phyloP scores from a whole-genome alignment of 2,329 filamentous ascomycete genomes.

The Diaporthe capsici region DNA sequence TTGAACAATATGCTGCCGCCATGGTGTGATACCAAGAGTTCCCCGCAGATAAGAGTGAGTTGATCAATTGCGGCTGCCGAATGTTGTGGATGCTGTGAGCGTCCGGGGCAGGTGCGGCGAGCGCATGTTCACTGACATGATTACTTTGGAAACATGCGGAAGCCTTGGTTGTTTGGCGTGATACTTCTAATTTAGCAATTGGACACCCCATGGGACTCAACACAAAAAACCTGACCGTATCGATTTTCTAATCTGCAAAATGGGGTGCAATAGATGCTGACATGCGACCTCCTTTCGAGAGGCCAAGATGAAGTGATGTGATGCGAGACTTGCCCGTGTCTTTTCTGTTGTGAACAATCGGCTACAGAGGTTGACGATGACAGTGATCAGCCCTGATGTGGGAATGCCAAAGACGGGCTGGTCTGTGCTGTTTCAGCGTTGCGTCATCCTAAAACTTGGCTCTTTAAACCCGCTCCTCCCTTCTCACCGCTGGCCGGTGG shows the following conservation, averaged over 20 bases:
- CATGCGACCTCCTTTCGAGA: neutral
- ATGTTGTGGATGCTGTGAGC: neutral
- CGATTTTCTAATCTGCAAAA: neutral
- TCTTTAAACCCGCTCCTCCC: neutral
- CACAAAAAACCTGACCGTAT: neutral
- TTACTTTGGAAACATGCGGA: neutral
- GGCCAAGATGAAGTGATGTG: neutral
- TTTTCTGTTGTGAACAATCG: neutral
- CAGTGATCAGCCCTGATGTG: neutral
- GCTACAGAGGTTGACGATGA: neutral
- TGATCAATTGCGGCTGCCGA: neutral
- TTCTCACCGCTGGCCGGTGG: neutral
- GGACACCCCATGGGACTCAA: neutral
- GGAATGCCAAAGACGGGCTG: neutral
- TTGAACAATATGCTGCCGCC: slow-evolving; percentile 5
- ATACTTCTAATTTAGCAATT: neutral
- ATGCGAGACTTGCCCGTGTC: neutral
- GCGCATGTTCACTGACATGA: neutral
- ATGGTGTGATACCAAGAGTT: slow-evolving; percentile 26
- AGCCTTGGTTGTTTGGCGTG: neutral
- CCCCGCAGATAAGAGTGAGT: slow-evolving; percentile 30
- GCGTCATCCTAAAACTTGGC: slow-evolving; percentile 12
- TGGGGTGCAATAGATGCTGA: too few relatives aligned
- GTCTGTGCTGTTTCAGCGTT: slow-evolving; percentile 29
- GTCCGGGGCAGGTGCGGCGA: neutral